Base-by-base conservation (phyloP, 208 protist genomes). In the Trypanosomatidae sp. region DNA sequence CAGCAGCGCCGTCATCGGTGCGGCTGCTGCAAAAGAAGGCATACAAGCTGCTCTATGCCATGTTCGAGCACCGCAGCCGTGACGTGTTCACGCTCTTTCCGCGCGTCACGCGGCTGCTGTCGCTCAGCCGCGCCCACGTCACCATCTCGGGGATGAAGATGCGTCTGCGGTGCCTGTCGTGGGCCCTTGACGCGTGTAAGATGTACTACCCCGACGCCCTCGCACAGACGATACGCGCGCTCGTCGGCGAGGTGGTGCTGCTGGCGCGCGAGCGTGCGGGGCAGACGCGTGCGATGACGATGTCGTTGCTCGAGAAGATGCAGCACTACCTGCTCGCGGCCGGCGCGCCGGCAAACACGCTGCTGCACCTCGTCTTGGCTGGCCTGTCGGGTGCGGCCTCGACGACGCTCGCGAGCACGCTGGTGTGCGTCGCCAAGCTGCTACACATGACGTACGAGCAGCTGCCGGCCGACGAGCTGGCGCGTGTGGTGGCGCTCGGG, bases 281-380 rank as follows among this genome's bases (percentile, higher is more conserved):
- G 52, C 74, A 86, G 44, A 80, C 74, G 37, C 83, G 83, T 27
- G 50, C 56, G 2, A 70, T 84, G 65, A 68, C 83, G 24, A 92
- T 92, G 83, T 77, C 85, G 20, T 58, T 85, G 37, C 40, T 92
- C 24, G 83, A 88, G 57, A 85, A 86, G 55, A 88, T 92, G 78
- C 78, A 88, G 35, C 73, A 69, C 32, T 92, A 91, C 53, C 50
- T 74, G 52, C 51, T 74, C 20, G 20, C 53, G 5, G 61, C 66
- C 27, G 77, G 75, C 4, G 66, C 55, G 21, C 74, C 82, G 30
- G 53, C 66, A 13, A 91, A 88, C 49, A 56, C 63, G 19, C 63
- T 91, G 22, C 61, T 91, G 48, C 76, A 69, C 43, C 43, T 88
- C 15, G 66, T 88, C 2, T 51, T 91, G 10, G 77, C 77, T 2